These are phyloP conservation scores for Mantamonas sphyraenae DNA, from an alignment of 78 protist genomes.

Conservation along the genomic window DNA sequence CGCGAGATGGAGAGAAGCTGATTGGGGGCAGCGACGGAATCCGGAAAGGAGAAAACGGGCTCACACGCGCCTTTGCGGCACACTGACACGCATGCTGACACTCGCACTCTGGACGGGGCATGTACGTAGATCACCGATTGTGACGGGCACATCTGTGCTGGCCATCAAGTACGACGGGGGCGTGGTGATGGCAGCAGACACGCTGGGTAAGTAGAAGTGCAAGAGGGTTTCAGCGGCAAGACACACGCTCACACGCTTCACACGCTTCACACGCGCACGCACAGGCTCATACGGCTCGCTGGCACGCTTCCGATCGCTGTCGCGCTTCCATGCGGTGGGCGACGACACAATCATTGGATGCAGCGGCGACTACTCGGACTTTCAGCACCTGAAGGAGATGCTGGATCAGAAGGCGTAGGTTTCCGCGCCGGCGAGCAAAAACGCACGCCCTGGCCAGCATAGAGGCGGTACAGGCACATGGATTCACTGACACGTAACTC, in stretches of 20 bases:
- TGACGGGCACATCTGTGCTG: conserved; percentile 85
- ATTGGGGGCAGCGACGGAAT: too few species aligned
- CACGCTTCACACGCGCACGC: not conserved
- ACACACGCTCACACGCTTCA: too few species aligned
- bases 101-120: too few species aligned
- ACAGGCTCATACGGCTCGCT: conserved; percentile 76
- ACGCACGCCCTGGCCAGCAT: not conserved
- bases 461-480: not conserved
- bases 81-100: too few species aligned
- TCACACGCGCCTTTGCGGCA: too few species aligned
- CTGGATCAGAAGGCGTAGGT: conserved; percentile 36
- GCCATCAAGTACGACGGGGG: conserved; percentile 85
- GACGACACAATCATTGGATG: conserved; percentile 53
- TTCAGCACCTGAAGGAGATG: conserved; percentile 54
- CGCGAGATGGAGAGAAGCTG: too few species aligned
- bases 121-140: conserved; percentile 55
- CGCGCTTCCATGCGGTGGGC: conserved; percentile 50
- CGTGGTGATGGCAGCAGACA: conserved; percentile 82
- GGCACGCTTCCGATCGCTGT: conserved; percentile 65
- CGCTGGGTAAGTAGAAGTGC: conserved; percentile 48
- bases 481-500: not conserved
- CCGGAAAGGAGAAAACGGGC: too few species aligned
- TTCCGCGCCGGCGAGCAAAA: too few species aligned
- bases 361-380: conserved; percentile 85
- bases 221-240: too few species aligned